Evolutionary conservation across 495 filamentous ascomycete genomes (phyloP), one percentile per base, ranked within the genome.

Genomic region (Podospora anserina): DNA sequence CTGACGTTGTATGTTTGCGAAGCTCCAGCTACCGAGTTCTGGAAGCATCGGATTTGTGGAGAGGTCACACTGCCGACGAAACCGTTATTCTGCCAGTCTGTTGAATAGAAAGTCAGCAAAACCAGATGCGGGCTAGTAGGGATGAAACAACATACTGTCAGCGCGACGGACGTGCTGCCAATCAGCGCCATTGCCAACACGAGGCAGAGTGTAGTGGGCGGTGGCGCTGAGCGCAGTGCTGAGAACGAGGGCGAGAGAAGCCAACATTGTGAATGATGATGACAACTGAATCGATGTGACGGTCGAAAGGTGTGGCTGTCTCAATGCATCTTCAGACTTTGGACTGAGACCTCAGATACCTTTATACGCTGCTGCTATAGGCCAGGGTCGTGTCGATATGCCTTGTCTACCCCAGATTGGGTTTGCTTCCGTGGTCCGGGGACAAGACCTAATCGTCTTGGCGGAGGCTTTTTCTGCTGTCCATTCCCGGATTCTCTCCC

Each of bases 21-120:
- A 15, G 78, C 78, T 13, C 72, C 78, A 5, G 73, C 68, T 2
- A 69, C 65, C 34, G 54, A 67, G 13, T 71, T 65, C 71, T 82
- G 77, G 74, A 80, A 80, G 75, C 85, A 86, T 53, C 85, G 78
- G 49, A 87, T 81, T 66, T 82, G 80, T 18, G 76, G 64, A n/a
- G 74, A 78, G 28, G 69, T 77, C 32, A 85, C 80, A 63, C 78
- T 70, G n/a, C 68, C 77, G 20, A 87, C 83, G 26, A 79, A 78
- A 69, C 78, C 76, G 66, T 82, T 81, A 68, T 69, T 73, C 65
- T 81, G 75, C 69, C 72, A 79, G 75, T 82, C 39, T 49, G 39
- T 49, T 49, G 39, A 13, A 3, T 11, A 49, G 6, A 13, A 5
- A 3, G 9, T 49, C 13, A 49, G 39, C 39, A 49, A 49, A 49